Base-by-base conservation (phyloP, 2,329 filamentous ascomycete genomes). In the Bipolaris bicolor region DNA sequence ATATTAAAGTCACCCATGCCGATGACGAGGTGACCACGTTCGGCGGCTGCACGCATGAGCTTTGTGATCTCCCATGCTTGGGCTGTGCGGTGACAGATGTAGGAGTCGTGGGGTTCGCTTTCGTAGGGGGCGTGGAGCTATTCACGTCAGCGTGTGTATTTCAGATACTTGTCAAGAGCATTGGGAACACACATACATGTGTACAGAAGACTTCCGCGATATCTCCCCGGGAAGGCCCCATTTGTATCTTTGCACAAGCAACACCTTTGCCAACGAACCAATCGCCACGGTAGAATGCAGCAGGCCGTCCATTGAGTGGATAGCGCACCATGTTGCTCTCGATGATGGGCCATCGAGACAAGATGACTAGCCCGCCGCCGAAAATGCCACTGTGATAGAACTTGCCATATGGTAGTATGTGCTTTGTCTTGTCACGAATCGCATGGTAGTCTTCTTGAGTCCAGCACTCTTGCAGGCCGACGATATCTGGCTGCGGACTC, bases 201-300 rank as follows among this genome's bases (percentile, higher is more conserved):
- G 95, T 98, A 75, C 91, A 94, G 74, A 98, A 97, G 1, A 98
- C 91, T 71, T 97, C 92, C 16, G 92, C 82, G 10, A 93, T 79
- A 65, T 95, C 89, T 57, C 84, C 84, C 43, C 77, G 74, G 1
- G 79, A 83, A 0, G 84, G 79, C 0, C 91, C 91, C 64, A 90
- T 88, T 3, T 90, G 82, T 65, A 98, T 89, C 61, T 85, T 85
- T 2, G 94, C 94, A 71, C 86, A 90, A 6, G 94, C 95, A 40
- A 98, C 88, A 15, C 95, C 95, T 75, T 98, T 98, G 0, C 95
- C 95, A 9, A 97, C 93, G 72, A 88, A 98, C 92, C 94, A 98
- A 76, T 98, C 94, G 10, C 95, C 95, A 58, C 94, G 84, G 79
- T 90, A 97, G 78, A 98, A 97, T 4, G 94, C 94, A 9, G 92